phyloP scores from a whole-genome alignment of 192 early-diverging fungal genomes.

The Chytriomyces hyalinus region DNA sequence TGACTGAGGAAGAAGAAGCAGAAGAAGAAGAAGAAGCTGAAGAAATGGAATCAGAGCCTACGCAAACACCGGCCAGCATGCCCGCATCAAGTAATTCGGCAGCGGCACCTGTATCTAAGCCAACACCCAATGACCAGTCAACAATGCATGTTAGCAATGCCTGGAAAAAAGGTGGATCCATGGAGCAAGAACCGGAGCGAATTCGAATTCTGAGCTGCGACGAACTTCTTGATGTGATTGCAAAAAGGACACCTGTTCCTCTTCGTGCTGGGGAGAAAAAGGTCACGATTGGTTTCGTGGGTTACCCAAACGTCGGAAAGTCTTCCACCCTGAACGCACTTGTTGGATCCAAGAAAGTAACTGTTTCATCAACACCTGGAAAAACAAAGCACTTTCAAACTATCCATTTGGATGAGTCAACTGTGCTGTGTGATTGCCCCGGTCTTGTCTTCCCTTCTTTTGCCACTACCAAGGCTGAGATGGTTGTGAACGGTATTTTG shows the following conservation, averaged over 20 bases:
- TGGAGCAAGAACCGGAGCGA: constrained; percentile 49
- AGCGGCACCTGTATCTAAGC: background rate
- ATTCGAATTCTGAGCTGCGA: constrained; percentile 68
- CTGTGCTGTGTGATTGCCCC: constrained; percentile 98
- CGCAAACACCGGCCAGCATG: constrained; percentile 16
- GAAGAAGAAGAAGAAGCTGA: constrained; percentile 50
- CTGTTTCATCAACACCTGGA: constrained; percentile 95
- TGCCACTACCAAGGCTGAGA: constrained; percentile 96
- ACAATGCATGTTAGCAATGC: constrained; percentile 38
- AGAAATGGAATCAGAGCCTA: constrained; percentile 54
- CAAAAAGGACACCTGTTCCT: constrained; percentile 59
- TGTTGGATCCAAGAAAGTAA: constrained; percentile 90
- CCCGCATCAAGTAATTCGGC: constrained; percentile 38
- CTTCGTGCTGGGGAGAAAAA: constrained; percentile 49
- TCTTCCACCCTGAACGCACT: constrained; percentile 98
- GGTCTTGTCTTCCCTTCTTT: constrained; percentile 99
- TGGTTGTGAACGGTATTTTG: constrained; percentile 98
- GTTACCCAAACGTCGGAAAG: constrained; percentile 99
- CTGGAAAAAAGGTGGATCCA: constrained; percentile 41
- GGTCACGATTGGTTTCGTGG: constrained; percentile 92
- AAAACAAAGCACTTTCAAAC: constrained; percentile 99
- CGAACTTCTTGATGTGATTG: constrained; percentile 73
- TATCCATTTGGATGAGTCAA: constrained; percentile 81
- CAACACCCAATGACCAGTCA: constrained; percentile 11
- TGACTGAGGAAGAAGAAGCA: constrained; percentile 31